Evolutionary conservation across 805 yeast species (phyloP), one percentile per base, ranked within the genome.

Genomic region (Metschnikowia hibisci): DNA sequence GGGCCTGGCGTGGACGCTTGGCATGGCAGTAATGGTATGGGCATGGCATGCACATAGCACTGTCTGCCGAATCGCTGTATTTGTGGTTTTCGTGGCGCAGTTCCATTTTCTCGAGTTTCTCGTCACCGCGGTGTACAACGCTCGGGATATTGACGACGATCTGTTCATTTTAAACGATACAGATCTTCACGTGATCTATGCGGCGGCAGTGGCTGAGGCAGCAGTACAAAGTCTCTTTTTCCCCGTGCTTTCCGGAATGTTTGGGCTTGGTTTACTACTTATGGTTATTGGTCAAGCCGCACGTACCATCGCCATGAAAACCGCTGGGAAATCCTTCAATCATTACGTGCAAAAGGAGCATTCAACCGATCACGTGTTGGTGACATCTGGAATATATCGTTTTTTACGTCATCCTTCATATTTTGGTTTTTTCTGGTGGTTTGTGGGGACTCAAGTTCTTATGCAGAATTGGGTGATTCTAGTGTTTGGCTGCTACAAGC

Each of bases 341-440:
- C 99, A 93, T 62, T 64, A 81, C 33, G 77, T 93, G 1, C 87
- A 82, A 36, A 61, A 74, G 3, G 59, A 64, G 13, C 80, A 74
- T 41, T 40, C 54, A 6, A 61, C 67, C 26, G 75, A 75, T 42
- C 99, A 93, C 60, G 63, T 52, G 8, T 69, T 93, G 33, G 82
- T 93, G 10, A 87, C 87, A 0, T 52, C 63, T 9, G 98, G 97
- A 0, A 66, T 91, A 3, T 93, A 91, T 61, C 45, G 70, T 1
- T 50, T 63, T 20, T 64, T 78, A 12, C 73, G 99, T 47, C 99
- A 93, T 61, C 99, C 99, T 6, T 82, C 95, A 37, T 93, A 93
- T 63, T 75, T 81, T 32, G 99, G 97, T 0, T 93, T 85, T 61
- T 90, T 81, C 57, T 81, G 88, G 78, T 93, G 98, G 97, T 91